Evolutionary conservation across 169 alveolate genomes (phyloP), one percentile per base, ranked within the genome.

Genomic region (Plasmodium ovale): DNA sequence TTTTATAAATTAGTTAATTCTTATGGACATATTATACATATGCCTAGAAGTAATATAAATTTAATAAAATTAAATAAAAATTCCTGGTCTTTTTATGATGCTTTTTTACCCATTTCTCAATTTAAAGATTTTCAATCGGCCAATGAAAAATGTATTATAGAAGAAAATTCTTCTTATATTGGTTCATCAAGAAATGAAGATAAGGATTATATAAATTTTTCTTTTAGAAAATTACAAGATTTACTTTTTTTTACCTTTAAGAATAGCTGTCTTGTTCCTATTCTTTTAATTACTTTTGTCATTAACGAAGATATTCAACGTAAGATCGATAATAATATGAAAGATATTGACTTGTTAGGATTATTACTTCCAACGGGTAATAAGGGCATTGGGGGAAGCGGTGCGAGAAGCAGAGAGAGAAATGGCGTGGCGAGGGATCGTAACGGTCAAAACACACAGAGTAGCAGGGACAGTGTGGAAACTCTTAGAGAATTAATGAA

Each of bases 51-150:
- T 6, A 64, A 82, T 42, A 72, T 67, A 14, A 82, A 82, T 19
- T 31, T 82, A 4, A 82, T 82, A 1, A 82, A 68, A 25, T 25
- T 82, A 69, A 82, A 68, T 23, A 82, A 82, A 29, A 68, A 35
- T 69, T 53, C 90, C 0, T 82, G 90, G 90, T 67, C 23, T 10
- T 19, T 82, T 2, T 82, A 82, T 82, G 90, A 82, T 82, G 90
- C 85, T 2, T 82, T 82, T 53, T 82, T 69, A 72, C 82, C 82
- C 10, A 39, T 82, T 33, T 39, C 90, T 5, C 39, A 31, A 49
- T 31, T 51, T 53, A 68, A 82, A 44, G 90, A 82, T 42, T 82
- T 82, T 27, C 90, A 82, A 29, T 27, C 90, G 3, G 84, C 85
- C 0, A 68, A 82, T n/a, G 90, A 82, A 39, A 64, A 53, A 29